These are phyloP conservation scores for Erodium trifolium DNA, from an alignment of 441 rosid genomes.

Conservation along the genomic window DNA sequence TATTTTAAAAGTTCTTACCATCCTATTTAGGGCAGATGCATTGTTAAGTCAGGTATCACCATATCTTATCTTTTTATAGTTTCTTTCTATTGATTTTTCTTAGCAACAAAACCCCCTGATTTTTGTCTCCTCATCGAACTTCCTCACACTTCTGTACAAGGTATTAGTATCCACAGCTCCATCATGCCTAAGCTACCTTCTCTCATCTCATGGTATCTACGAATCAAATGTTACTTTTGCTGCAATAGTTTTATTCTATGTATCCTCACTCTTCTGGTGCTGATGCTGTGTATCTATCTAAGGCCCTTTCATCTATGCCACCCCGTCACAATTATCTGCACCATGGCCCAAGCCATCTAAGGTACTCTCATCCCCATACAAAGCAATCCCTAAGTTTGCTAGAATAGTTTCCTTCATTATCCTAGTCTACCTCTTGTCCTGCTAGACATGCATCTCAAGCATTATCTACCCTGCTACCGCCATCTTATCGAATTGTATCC, in stretches of 20 bases:
- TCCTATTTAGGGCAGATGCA: no score
- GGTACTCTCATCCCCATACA: not conserved
- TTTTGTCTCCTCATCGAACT: no score
- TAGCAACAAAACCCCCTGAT: no score
- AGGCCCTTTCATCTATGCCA: not conserved
- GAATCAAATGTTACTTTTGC: not conserved
- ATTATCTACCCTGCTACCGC: not conserved
- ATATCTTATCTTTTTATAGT: no score
- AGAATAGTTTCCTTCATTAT: not conserved
- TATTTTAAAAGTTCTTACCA: no score
- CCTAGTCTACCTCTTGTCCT: not conserved
- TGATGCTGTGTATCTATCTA: not conserved
- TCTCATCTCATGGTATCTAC: no score
- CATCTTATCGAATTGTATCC: not conserved
- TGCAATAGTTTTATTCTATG: not conserved
- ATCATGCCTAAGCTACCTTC: no score
- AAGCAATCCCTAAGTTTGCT: not conserved
- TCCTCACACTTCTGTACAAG: no score
- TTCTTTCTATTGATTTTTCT: no score
- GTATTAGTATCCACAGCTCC: no score
- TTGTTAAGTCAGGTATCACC: no score
- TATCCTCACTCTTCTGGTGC: not conserved
- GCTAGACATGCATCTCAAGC: not conserved
- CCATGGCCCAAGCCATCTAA: not conserved
- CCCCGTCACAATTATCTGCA: not conserved